phyloP scores from a whole-genome alignment of 2,329 filamentous ascomycete genomes.

The Coniochaeta hoffmannii region DNA sequence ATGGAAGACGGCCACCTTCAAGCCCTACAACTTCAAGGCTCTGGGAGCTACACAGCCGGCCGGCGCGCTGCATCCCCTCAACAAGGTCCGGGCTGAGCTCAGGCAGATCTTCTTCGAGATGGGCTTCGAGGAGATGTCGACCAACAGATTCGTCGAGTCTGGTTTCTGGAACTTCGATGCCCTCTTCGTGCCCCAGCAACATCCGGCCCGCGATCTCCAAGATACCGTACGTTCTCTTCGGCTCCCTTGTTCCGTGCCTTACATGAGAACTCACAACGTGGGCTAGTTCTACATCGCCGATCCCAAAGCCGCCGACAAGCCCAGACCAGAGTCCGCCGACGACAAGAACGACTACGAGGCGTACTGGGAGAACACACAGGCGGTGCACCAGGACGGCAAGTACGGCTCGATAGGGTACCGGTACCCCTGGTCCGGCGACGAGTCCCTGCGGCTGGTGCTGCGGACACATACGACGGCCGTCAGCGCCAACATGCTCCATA shows the following conservation, averaged over 20 bases:
- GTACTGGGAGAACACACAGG: slow-evolving; percentile 82
- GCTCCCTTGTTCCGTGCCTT: background rate
- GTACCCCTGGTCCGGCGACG: slow-evolving; percentile 86
- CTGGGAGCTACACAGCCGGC: slow-evolving; percentile 54
- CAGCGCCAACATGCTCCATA: slow-evolving; percentile 84
- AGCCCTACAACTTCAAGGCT: slow-evolving; percentile 53
- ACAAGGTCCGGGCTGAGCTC: slow-evolving; percentile 94
- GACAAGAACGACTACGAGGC: slow-evolving; percentile 63
- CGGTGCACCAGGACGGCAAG: slow-evolving; percentile 84
- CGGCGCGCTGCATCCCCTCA: slow-evolving; percentile 63
- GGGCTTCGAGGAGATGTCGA: slow-evolving; percentile 98
- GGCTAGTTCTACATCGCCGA: slow-evolving; percentile 80
- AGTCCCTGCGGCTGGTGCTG: slow-evolving; percentile 79
- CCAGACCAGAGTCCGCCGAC: slow-evolving; percentile 47
- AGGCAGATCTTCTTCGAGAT: slow-evolving; percentile 98
- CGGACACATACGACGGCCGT: slow-evolving; percentile 95
- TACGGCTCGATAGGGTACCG: slow-evolving; percentile 95
- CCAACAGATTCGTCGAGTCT: slow-evolving; percentile 83
- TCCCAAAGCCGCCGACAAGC: slow-evolving; percentile 66
- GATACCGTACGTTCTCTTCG: slow-evolving; percentile 56
- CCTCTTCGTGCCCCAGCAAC: slow-evolving; percentile 94
- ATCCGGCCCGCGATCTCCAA: slow-evolving; percentile 93
- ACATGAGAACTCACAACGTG: background rate
- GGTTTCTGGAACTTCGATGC: slow-evolving; percentile 99
- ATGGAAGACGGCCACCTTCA: slow-evolving; percentile 91